These are phyloP conservation scores for Verticillium albo-atrum DNA, from an alignment of 2,329 filamentous ascomycete species.

Conservation along the genomic window DNA sequence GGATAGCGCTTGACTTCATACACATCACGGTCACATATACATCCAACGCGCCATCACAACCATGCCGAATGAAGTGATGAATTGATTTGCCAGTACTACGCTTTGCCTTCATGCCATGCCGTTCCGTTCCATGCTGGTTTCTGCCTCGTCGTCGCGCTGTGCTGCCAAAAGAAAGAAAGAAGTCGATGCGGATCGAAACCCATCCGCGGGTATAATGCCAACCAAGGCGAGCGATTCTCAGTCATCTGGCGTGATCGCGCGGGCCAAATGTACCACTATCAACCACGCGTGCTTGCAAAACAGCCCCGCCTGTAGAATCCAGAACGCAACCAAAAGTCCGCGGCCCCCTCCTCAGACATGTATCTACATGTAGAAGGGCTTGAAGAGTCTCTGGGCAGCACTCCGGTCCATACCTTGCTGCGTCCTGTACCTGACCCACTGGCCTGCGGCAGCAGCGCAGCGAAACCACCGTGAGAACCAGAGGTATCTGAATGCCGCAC, in stretches of 20 bases:
- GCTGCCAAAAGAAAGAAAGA: not conserved
- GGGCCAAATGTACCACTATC: not conserved
- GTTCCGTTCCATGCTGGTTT: not conserved
- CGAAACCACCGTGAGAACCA: no score
- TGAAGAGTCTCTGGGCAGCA: not conserved
- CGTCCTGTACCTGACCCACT: not conserved
- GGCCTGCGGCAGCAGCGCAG: no score
- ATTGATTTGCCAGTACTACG: no score
- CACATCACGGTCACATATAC: no score
- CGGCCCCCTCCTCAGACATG: not conserved
- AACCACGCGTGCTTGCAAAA: not conserved
- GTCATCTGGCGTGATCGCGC: not conserved
- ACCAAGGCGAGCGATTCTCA: not conserved
- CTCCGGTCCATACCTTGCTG: not conserved
- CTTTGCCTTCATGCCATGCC: no score
- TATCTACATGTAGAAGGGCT: not conserved
- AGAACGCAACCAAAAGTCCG: not conserved
- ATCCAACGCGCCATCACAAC: not conserved
- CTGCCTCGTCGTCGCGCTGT: not conserved
- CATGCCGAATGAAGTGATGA: no score
- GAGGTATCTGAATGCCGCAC: not conserved
- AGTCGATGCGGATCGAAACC: not conserved
- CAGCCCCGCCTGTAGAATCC: not conserved
- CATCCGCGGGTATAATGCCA: not conserved
- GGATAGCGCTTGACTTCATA: not conserved